These are phyloP conservation scores for Globomyces sp. DNA, from an alignment of 371 early-diverging fungal species.

Conservation along the genomic window DNA sequence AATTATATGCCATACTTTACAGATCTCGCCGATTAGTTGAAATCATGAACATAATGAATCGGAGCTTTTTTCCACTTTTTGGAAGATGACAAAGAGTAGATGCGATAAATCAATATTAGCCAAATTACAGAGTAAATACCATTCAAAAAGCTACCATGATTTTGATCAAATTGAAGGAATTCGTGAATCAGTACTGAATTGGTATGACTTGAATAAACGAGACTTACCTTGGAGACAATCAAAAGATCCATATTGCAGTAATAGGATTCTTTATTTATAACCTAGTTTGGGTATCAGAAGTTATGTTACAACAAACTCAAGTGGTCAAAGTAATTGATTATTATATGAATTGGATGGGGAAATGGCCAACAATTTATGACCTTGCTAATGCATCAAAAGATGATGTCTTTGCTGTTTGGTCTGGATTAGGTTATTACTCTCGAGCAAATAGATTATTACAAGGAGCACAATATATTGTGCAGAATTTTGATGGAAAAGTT, in stretches of 20 bases:
- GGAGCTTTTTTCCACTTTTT: too few relatives aligned
- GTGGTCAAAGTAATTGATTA: constrained; percentile 74
- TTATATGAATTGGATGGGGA: constrained; percentile 71
- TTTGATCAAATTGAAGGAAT: constrained; percentile 25
- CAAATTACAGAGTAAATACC: too few relatives aligned
- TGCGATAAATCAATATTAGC: too few relatives aligned
- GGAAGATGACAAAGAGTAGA: too few relatives aligned
- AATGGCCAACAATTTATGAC: constrained; percentile 70
- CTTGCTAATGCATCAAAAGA: constrained; percentile 69
- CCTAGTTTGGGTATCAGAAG: constrained; percentile 76
- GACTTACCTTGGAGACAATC: constrained; percentile 63
- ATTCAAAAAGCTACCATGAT: background rate
- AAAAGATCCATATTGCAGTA: background rate
- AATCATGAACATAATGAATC: too few relatives aligned
- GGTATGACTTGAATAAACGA: constrained; percentile 66
- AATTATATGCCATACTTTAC: too few relatives aligned
- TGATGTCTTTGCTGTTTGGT: constrained; percentile 49
- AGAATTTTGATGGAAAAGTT: constrained; percentile 56
- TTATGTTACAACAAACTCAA: constrained; percentile 83
- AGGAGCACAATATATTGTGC: constrained; percentile 62
- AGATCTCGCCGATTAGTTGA: too few relatives aligned
- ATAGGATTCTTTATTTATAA: constrained; percentile 21
- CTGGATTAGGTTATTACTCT: constrained; percentile 82
- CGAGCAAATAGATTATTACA: constrained; percentile 71
- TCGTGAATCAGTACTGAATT: constrained; percentile 54